Base-by-base conservation (phyloP, 371 early-diverging fungal species). In the Syncephalastrum sp. region DNA sequence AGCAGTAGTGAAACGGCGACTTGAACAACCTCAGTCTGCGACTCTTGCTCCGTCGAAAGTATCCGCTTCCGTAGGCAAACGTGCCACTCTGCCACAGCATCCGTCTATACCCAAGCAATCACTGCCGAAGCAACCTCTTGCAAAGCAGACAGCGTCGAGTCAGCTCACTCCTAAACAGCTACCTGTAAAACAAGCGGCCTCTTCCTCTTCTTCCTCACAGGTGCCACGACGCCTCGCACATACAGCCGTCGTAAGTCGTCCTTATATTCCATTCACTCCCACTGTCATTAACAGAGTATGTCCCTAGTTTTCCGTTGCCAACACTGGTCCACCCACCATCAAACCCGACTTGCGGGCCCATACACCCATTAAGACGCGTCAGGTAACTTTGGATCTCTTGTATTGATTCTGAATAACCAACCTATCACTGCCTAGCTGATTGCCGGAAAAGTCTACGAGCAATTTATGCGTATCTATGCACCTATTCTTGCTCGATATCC, bases 291-390 rank as follows among this genome's bases (percentile, higher is more conserved):
- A 24, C 14, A 10, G 17, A 17, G 38, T 10, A 33, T 33, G 12
- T 14, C 50, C 25, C 27, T 50, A 27, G 21, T 27, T 50, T 21
- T 5, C 50, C 50, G 27, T 21, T 10, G 25, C 46, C 24, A 48
- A 29, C 14, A 45, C 61, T 16, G 75, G 72, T 0, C 75, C 79
- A 43, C 79, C 79, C 13, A 53, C 48, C 1, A 67, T 73, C 4
- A 14, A 61, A 10, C 72, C 79, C 8, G 64, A 69, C 46, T 15
- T 67, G 3, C 64, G 55, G 25, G 56, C 67, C 2, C 69, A 54
- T 29, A 63, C 69, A 12, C 66, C 75, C 8, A 60, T 75, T 13
- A 73, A 70, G 53, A 58, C 63, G 23, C 54, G 79, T 56, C 79
- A 75, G 58, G 68, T 67, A 67, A 51, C 16, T 13, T 3, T 17